Conservation (phyloP, 2,329 filamentous ascomycete genomes). For the Paecilomyces niveus region DNA sequence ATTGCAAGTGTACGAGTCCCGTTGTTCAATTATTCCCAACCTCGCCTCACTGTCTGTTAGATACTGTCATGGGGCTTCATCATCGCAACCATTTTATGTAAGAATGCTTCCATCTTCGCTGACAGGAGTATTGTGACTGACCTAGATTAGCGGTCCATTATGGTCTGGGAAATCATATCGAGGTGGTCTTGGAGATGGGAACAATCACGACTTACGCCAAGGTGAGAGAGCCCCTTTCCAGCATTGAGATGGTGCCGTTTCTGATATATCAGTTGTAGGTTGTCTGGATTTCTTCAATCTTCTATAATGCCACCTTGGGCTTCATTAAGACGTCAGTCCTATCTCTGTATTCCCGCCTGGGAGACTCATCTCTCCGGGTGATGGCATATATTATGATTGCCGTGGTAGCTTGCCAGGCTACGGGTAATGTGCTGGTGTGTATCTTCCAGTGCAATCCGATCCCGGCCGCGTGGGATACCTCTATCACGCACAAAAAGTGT, state of each 20-base stretch:
- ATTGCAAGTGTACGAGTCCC: not conserved
- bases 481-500: slow-evolving; percentile 29
- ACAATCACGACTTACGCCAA: slow-evolving; percentile 12
- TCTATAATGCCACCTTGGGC: slow-evolving; percentile 41
- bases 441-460: slow-evolving; percentile 41
- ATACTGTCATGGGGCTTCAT: not conserved
- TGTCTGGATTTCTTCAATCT: slow-evolving; percentile 43
- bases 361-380: slow-evolving; percentile 29
- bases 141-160: slow-evolving; percentile 6
- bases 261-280: slow-evolving; percentile 15
- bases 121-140: not conserved
- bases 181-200: slow-evolving; percentile 15
- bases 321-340: slow-evolving; percentile 45
- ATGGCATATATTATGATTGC: slow-evolving; percentile 34
- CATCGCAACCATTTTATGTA: not conserved
- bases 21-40: not conserved
- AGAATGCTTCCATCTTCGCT: not conserved
- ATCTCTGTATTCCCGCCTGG: slow-evolving; percentile 39
- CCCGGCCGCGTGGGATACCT: slow-evolving; percentile 31
- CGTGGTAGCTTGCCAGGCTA: slow-evolving; percentile 27
- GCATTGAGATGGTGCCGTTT: not conserved
- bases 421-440: slow-evolving; percentile 35
- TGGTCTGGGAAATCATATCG: slow-evolving; percentile 25
- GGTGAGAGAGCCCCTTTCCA: slow-evolving; percentile 9
- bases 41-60: not conserved